Base-by-base conservation (phyloP, 768 basidiomycete genomes). In the Tylopilus rubrobrunneus region DNA sequence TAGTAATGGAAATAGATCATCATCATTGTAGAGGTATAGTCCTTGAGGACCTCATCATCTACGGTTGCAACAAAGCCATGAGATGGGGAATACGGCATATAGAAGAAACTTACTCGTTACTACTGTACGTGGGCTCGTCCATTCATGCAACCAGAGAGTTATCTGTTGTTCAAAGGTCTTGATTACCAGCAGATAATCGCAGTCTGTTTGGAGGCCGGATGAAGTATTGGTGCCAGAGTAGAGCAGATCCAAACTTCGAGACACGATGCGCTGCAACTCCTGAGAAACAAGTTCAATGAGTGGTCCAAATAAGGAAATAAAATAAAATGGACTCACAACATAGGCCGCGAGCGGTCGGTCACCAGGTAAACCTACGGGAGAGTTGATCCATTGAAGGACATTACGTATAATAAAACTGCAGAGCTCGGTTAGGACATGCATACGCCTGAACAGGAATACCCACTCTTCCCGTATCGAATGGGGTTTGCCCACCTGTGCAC, bases 401-500 rank as follows among this genome's bases (percentile, higher is more conserved):
- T 91, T 87, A 1, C 94, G 86, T 61, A 98, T 92, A 65, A 98
- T 89, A 64, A 80, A 92, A 68, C 90, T 92, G 56, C 17, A 25
- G 34, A 58, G 8, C 23, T 49, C 3, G 1, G n/a, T 46, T 31
- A 53, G 25, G 21, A 36, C 14, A 33, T 19, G 25, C 25, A 34
- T 45, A 44, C 10, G 14, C 28, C 19, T 44, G n/a, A 40, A 46
- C 8, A 46, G 7, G 46, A 19, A 36, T 27, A 79, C 91, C 61
- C 66, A 93, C 91, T 99, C 96, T 72, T 98, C 96, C 66, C 87
- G 85, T 60, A 98, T 86, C 3, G 87, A 84, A 65, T 90, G 85
- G 4, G 96, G 96, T 72, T 97, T 98, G 42, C 95, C 95, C 92
- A 98, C 92, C 72, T 96, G 94, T 1, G 95, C 90, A 60, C 92